Percentiles rank a stretch among this genome's conserved stretches.
These are phyloP conservation scores for Tardiomyces depauwii DNA, from an alignment of 1,139 yeast genomes.

Conservation along the genomic window DNA sequence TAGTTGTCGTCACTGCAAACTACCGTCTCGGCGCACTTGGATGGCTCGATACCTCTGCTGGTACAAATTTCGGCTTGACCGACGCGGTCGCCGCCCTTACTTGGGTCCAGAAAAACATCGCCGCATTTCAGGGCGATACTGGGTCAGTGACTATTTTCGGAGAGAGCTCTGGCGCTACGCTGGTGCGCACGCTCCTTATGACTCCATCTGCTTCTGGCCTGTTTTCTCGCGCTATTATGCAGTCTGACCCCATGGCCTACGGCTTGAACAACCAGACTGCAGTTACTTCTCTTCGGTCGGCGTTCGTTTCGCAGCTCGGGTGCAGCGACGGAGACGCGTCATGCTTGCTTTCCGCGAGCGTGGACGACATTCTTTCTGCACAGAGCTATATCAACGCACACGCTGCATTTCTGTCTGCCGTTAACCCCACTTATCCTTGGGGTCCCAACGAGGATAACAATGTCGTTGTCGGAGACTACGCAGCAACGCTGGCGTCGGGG, in stretches of 20 bases:
- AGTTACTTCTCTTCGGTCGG: conserved; percentile 4
- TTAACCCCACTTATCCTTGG: conserved; percentile 16
- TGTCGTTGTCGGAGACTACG: conserved; percentile 13
- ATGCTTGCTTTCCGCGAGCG: conserved; percentile 9
- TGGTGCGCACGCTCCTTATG: conserved; percentile 20
- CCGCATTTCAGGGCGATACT: conserved; percentile 27
- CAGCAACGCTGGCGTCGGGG: conserved; percentile 11
- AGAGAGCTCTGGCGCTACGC: conserved; percentile 28
- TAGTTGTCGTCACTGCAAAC: conserved; percentile 27
- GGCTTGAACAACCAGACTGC: conserved; percentile 11
- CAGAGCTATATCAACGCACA: conserved; percentile 7
- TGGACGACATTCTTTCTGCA: conserved; percentile 11
- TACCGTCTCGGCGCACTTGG: conserved; percentile 29
- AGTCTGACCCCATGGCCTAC: conserved; percentile 22
- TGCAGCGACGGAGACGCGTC: too few species aligned
- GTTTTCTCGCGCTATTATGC: conserved; percentile 19
- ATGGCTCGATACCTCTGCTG: conserved; percentile 15
- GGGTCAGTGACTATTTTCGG: conserved; percentile 27
- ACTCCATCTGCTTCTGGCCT: conserved; percentile 15
- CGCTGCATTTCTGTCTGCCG: conserved; percentile 5
- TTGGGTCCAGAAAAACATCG: conserved; percentile 28
- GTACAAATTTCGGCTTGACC: conserved; percentile 23
- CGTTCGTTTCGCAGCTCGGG: too few species aligned
- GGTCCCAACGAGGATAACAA: conserved; percentile 20
- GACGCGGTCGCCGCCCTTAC: conserved; percentile 18